Percentiles rank a stretch among this genome's conserved stretches.
These are phyloP conservation scores for Pleurozium schreberi DNA, from an alignment of 225 moss, liverwort and hornwort species.

Conservation along the genomic window DNA sequence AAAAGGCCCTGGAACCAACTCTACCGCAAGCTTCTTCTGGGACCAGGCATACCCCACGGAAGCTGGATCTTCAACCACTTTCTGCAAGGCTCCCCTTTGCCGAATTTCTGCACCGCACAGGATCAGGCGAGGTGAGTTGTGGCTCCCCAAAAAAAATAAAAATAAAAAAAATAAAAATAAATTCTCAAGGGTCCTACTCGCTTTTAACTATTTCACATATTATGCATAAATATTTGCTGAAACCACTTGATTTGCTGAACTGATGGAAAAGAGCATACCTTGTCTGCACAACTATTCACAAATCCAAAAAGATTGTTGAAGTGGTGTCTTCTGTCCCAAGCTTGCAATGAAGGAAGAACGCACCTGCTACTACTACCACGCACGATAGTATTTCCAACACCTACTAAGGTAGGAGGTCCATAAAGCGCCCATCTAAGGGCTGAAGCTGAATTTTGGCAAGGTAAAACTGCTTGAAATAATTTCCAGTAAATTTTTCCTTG, in stretches of 20 bases:
- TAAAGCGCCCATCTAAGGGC: no score
- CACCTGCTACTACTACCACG: neutral
- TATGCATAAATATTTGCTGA: neutral
- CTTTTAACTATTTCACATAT: neutral
- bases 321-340: neutral
- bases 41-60: neutral
- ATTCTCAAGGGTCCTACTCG: neutral
- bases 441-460: no score
- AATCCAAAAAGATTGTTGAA: neutral
- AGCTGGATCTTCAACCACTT: neutral
- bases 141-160: neutral
- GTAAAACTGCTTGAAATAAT: no score
- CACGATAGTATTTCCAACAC: neutral
- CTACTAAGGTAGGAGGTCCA: no score
- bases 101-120: neutral
- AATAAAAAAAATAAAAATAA: no score
- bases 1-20: no score
- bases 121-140: neutral
- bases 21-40: neutral
- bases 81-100: neutral
- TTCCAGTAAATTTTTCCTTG: no score
- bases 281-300: neutral
- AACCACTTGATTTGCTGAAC: neutral
- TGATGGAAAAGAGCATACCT: neutral
- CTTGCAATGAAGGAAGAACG: neutral